Evolutionary conservation across 1,139 yeast species (phyloP).

Genomic region (Sugiyamaella paludigena): DNA sequence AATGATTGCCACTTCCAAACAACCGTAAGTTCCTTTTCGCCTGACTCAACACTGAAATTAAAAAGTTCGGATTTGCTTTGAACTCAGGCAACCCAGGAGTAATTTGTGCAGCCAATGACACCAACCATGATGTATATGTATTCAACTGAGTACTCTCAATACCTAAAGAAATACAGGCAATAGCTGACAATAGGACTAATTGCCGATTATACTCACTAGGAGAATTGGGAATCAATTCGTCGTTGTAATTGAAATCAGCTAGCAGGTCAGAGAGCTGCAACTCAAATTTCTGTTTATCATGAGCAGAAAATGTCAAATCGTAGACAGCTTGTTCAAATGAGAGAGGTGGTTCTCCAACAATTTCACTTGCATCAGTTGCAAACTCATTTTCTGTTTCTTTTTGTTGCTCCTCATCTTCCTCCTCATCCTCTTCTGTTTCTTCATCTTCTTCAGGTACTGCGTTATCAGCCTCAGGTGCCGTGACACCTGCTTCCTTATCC

Average conservation of each 20-base stretch:
- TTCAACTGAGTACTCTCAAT: constrained; percentile 7
- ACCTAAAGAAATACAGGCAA: constrained; percentile 18
- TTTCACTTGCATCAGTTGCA: background rate
- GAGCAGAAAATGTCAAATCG: background rate
- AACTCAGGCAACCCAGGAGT: constrained; percentile 11
- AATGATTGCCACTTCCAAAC: constrained; percentile 13
- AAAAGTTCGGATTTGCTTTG: constrained; percentile 7
- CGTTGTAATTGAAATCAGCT: constrained; percentile 7
- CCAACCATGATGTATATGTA: constrained; percentile 12
- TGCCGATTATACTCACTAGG: constrained; percentile 11
- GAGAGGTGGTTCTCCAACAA: background rate
- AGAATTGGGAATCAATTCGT: constrained; percentile 1
- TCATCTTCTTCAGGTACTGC: background rate
- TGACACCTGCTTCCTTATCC: background rate
- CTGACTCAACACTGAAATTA: constrained; percentile 15
- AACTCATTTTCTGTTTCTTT: background rate
- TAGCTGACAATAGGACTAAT: constrained; percentile 15
- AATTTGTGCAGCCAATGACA: constrained; percentile 8
- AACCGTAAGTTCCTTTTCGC: constrained; percentile 12
- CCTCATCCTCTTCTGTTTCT: background rate
- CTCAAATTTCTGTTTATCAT: constrained; percentile 7
- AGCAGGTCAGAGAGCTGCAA: constrained; percentile 9
- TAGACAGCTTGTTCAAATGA: constrained; percentile 9
- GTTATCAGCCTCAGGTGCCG: background rate
- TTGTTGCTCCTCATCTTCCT: background rate